Evolutionary conservation across 2,329 filamentous ascomycete genomes (phyloP), one percentile per base, ranked within the genome.

Genomic region (Fusarium torreyae): DNA sequence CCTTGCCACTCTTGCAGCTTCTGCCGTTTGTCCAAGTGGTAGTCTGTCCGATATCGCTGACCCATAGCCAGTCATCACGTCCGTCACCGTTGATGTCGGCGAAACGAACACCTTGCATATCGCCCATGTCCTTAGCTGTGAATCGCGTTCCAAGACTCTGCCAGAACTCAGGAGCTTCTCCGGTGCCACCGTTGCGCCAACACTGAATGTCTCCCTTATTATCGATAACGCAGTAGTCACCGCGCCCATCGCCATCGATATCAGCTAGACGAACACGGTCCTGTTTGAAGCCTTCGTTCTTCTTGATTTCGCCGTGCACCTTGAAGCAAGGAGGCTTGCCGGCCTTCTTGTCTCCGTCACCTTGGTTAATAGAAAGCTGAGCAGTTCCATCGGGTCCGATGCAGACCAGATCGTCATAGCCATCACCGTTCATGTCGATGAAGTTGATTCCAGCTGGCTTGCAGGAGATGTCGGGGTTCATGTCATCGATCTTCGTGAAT

Each of bases 171-270:
- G 78, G 75, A 3, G 50, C 64, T 6, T 78, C 69, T 3, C 71
- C 74, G 31, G 62, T 57, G 17, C 75, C 74, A 10, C 75, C 76
- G 42, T 80, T 81, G 6, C 79, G 71, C 74, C 74, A 80, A 63
- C 75, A 79, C 4, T 65, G 46, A 5, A 77, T 63, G 24, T 76
- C 65, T 4, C 76, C 77, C 20, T 60, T 62, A 14, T 61, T 67
- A 2, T 68, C 68, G 4, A 77, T 44, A 6, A 73, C 46, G 39
- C 77, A 77, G 52, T 77, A 81, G 60, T 82, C 80, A 0, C 73
- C 45, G 0, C 79, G 72, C 1, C 79, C 79, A 52, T 82, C 59
- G 6, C 58, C 59, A 2, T 63, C 54, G 5, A 66, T 56, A 24
- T 81, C 78, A 0, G 63, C 79, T 4, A 81, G 60, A 0, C 74